Base-by-base conservation (phyloP, 768 basidiomycete genomes). In the Trametes gibbosa region DNA sequence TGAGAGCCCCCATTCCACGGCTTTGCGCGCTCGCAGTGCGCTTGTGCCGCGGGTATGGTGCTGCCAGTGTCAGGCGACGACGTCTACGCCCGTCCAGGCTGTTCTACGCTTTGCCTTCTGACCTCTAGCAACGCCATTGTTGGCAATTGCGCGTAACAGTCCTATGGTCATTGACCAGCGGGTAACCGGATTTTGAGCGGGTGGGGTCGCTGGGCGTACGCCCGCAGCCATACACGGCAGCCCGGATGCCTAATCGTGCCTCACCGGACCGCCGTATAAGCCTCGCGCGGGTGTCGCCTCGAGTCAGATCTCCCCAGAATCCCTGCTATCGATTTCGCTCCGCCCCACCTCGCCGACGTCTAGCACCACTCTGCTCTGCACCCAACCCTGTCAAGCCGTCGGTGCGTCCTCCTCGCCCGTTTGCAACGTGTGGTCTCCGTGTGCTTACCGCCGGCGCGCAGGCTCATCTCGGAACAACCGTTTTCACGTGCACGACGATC, bases 401-500 rank as follows among this genome's bases (percentile, higher is more conserved):
- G 14, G 53, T 51, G 37, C 16, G 34, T 37, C 53, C 42, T 21
- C 25, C 46, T 49, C 12, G n/a, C 13, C 50, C 49, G 50, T 48
- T 48, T 52, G 41, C 25, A 45, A 37, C 50, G n/a, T 25, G 34
- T 56, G 35, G 41, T 19, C 35, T 39, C 54, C 54, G 54, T 37
- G 29, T 56, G 55, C 60, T 61, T 43, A 61, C 45, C 60, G 50
- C 23, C 42, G 27, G 55, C 19, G 37, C 39, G 49, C 43, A 61
- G 48, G 50, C 21, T n/a, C 32, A 27, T 41, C n/a, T 47, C 56
- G 61, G 52, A 53, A 62, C 50, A 57, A 23, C 56, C 29, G 51
- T 45, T 50, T 62, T 58, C 61, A 62, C 61, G 61, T 62, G 61
- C 43, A 32, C 37, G 50, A 47, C 53, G 54, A 56, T 61, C 59